Evolutionary conservation across 2,329 filamentous ascomycete species (phyloP), one percentile per base, ranked within the genome.

Genomic region (Colletotrichum falcatum): DNA sequence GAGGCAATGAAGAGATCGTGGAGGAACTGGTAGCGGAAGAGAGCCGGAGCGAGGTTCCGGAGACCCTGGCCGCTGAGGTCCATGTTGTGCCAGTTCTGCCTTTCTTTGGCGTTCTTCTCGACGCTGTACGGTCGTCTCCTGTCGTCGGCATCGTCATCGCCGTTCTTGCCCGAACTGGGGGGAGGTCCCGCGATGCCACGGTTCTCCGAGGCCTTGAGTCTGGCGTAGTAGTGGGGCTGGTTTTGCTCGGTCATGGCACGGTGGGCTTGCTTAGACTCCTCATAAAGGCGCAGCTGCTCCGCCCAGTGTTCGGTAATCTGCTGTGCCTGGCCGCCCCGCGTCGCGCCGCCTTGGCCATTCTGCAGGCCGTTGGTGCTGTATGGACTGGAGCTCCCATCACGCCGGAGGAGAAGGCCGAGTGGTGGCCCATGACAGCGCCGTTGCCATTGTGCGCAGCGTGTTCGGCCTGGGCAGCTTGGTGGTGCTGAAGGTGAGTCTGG

Each of bases 21-120:
- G 66, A 99, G 85, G 80, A 99, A 98, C 54, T 88, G 88, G 81
- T 98, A 99, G 74, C 88, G 87, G 83, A 98, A 98, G 39, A 99
- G 85, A 54, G 92, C 89, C 11, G 89, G 84, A 1, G 94, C 91
- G 39, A 99, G 86, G 70, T 94, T 93, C 74, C 94, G 92, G 59
- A 99, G 85, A 26, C 95, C 95, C 83, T 98, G 96, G n/a, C 96
- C 96, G 75, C 95, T 96, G 79, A 98, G 91, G 81, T 99, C 96
- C 75, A 99, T 86, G 74, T 95, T 94, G 79, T 94, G 90, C 96
- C 96, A 98, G 77, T 95, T 92, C 80, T 97, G 92, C 73, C 91
- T 85, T 76, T 90, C 90, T 73, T 88, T 86, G 20, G 51, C 51
- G 70, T 88, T 85, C 76, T 88, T 88, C 71, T 92, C 89, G 65